Evolutionary conservation across 495 filamentous ascomycete species (phyloP), one percentile per base, ranked within the genome.

Genomic region (Lasiosphaeria hispida): DNA sequence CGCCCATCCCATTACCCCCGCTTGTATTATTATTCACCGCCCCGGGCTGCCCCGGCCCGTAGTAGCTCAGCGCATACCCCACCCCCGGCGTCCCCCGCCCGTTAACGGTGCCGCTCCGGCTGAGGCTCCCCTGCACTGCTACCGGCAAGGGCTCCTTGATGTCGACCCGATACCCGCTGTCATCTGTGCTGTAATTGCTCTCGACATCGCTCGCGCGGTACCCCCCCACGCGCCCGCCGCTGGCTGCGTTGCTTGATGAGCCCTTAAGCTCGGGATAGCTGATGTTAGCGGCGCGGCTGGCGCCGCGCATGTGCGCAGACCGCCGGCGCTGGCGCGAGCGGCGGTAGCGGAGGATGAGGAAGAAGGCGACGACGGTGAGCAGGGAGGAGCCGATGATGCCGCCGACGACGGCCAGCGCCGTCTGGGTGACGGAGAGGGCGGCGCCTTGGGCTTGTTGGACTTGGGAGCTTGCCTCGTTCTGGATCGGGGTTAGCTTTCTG

Each of bases 371-470:
- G 18, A 68, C 58, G 6, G 70, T 75, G 19, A 78, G 53, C 39
- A 78, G 61, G 8, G 73, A 68, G 4, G 70, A 73, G n/a, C 69
- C 75, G 48, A 77, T 42, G 36, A 78, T 67, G 41, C 67, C 72
- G 13, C 74, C 75, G 1, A 76, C 62, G 8, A 78, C 66, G 7
- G 74, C 66, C 15, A 69, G 64, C n/a, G 75, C 75, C 11, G 72
- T 60, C 57, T 69, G 72, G 1, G 74, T 68, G 36, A 64, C 59
- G 23, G 72, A 75, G 3, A 75, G 53, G 1, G 71, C 71, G 23
- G 66, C 64, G 19, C 66, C 62, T 19, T 67, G 68, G 7, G 60
- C 66, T 43, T 72, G 69, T 23, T 70, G 63, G 4, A 72, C 64
- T 23, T 64, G 59, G 23, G 58, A 62, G 57, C 55, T 68, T 34